Evolutionary conservation across 139 green algal species (phyloP).

Genomic region (Chlamydomonas sphaeroides): DNA sequence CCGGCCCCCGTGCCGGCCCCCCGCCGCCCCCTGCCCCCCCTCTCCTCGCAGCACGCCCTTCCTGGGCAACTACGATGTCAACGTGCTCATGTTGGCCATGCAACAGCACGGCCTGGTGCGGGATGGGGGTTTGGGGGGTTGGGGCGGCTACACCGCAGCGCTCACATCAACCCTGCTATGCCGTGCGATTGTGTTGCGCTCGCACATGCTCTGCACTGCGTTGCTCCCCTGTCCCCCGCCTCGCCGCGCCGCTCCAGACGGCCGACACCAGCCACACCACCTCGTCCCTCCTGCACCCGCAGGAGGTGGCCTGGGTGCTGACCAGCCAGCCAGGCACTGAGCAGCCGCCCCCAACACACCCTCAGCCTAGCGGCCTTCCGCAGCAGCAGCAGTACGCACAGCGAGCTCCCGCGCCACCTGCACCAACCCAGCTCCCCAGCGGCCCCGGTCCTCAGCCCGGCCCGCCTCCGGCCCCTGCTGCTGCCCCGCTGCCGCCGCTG

Average conservation of each 20-base stretch:
- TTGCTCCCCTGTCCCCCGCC: too few species aligned
- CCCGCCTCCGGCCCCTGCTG: too few species aligned
- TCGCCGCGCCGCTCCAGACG: too few species aligned
- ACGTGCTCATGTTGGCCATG: constrained; percentile 57
- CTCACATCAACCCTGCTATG: not conserved
- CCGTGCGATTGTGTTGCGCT: not conserved
- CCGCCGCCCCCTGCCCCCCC: too few species aligned
- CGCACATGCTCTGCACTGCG: too few species aligned
- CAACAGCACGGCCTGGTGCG: constrained; percentile 33
- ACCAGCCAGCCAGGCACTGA: too few species aligned
- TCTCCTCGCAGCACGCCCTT: constrained; percentile 47
- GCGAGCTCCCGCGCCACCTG: not conserved
- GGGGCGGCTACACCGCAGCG: not conserved
- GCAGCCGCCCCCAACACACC: too few species aligned
- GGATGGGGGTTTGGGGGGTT: not conserved
- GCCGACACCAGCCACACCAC: too few species aligned
- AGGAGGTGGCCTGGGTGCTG: too few species aligned
- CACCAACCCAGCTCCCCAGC: not conserved
- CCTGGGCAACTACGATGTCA: constrained; percentile 63
- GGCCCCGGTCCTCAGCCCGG: too few species aligned
- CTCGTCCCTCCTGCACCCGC: too few species aligned
- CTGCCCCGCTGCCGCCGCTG: not conserved
- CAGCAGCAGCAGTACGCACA: not conserved
- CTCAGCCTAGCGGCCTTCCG: not conserved
- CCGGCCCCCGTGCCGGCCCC: too few species aligned